Evolutionary conservation across 768 basidiomycete genomes (phyloP), one percentile per base, ranked within the genome.

Genomic region (Mycena leptocephala): DNA sequence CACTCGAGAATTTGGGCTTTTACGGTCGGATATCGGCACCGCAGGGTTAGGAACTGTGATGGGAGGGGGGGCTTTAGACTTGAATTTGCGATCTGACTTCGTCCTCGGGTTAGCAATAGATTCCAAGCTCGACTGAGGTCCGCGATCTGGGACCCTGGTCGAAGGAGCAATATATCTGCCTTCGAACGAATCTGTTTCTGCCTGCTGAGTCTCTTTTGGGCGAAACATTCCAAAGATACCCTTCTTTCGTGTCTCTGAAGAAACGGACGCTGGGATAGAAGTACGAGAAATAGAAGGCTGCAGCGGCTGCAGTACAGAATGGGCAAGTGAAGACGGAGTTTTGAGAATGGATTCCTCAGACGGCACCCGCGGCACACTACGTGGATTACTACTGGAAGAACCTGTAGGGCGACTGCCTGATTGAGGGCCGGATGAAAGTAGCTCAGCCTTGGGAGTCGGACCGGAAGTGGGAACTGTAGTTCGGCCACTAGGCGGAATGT

Each of bases 321-420:
- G 89, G 4, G 91, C 90, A 22, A 94, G 88, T 1, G 93, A 93
- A 16, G 93, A 93, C 7, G 93, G 93, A 0, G 93, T 94, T 79
- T 87, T 88, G 41, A 94, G 87, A 46, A 91, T 84, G 11, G 90
- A 88, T 58, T 93, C 92, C 66, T 89, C 85, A 16, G 89, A 90
- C 24, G 84, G 82, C 46, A 83, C 80, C 35, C 85, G 85, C 51
- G 85, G 83, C 26, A 86, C 66, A 76, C 81, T 48, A 64, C 28
- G 76, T 22, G 32, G 35, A 55, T 64, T 59, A 33, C 58, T 59
- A 33, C 58, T 43, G 18, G 69, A 71, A 11, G 65, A 46, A 53
- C 18, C 55, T 39, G 76, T 39, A 26, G 67, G 55, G 14, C 72
- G 67, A 14, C 51, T 70, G 61, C 63, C 64, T 26, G 69, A 33